Evolutionary conservation across 306 rosid species (phyloP), one percentile per base, ranked within the genome.

Genomic region (Begonia fuchsioides): DNA sequence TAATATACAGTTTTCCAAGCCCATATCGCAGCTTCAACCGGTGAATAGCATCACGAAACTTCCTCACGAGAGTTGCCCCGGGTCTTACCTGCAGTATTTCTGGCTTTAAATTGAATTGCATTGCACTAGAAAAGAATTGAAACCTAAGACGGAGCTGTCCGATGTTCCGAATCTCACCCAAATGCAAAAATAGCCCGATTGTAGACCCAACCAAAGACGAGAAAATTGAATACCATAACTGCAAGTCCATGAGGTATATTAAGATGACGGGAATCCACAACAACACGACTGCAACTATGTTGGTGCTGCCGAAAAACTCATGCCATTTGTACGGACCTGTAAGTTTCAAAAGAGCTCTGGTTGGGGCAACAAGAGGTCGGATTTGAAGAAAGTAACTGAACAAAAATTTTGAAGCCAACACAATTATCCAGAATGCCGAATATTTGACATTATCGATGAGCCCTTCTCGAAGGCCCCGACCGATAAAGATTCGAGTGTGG

Each of bases 371-470:
- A 58, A 87, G 88, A 65, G 96, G 96, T 63, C 70, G 76, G 66
- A 87, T 78, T 70, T 87, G 96, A 61, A 87, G 43, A 76, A 83
- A 76, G 58, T 87, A 87, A 74, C 96, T 87, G 73, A 87, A 87
- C 0, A 79, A 17, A 40, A 87, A 83, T 67, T 87, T 87, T 10
- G 96, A 65, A 59, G 79, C 88, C 66, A 87, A 49, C 39, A 80
- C 86, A 17, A 11, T 39, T 26, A 72, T 18, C 96, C 96, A 87
- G 74, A 83, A 87, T 62, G 60, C 1, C 48, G 86, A 56, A 59
- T 87, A 87, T 76, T 87, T 83, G 43, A 72, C 48, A 62, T 83
- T 80, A 60, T 73, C 79, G 18, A 80, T 38, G 41, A 87, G 77
- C 26, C 88, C 86, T 59, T 87, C 93, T 55, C 96, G 72, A 81